Evolutionary conservation across 345 rosid species (phyloP), one percentile per base, ranked within the genome.

Genomic region (Rhizophora mangle): DNA sequence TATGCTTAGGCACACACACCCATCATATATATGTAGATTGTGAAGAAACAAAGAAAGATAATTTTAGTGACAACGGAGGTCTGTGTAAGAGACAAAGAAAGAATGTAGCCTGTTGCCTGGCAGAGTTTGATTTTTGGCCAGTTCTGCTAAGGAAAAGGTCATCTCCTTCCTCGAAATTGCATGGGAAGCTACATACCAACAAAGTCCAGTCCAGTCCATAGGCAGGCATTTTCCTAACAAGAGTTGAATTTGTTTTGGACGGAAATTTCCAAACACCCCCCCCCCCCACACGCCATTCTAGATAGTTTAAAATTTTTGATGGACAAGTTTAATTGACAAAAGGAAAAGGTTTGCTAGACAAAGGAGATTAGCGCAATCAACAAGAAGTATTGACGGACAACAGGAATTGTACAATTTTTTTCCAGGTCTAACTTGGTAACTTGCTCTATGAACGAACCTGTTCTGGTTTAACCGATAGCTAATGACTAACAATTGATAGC

Each of bases 111-210:
- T 59, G 70, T 63, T 16, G 60, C 49, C 59, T 70, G 30, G 70
- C 47, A 18, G 70, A 2, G 70, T 59, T 18, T 27, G 21, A 62
- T 59, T 59, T 62, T 65, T 60, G 72, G 34, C 30, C 9, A 15
- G 34, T 78, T 69, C 64, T 49, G 43, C 8, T 34, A 4, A 16
- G 46, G 52, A 36, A 65, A 56, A 43, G 8, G 5, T 3, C 24
- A 24, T 53, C 64, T 73, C 77, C 76, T 83, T 83, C 86, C 80
- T 73, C 75, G 86, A 83, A 83, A 80, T 71, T 83, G 81, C 86
- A 78, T 65, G 79, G 77, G 81, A 79, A 78, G 68, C 61, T 60
- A 27, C 18, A 27, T 56, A 56, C 29, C 60, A 56, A 46, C 71
- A 77, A 32, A 22, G 15, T 65, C 37, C 55, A 73, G 71, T 65